Evolutionary conservation across 163 green algal species (phyloP), one percentile per base, ranked within the genome.

Genomic region (Scenedesmus sp.): DNA sequence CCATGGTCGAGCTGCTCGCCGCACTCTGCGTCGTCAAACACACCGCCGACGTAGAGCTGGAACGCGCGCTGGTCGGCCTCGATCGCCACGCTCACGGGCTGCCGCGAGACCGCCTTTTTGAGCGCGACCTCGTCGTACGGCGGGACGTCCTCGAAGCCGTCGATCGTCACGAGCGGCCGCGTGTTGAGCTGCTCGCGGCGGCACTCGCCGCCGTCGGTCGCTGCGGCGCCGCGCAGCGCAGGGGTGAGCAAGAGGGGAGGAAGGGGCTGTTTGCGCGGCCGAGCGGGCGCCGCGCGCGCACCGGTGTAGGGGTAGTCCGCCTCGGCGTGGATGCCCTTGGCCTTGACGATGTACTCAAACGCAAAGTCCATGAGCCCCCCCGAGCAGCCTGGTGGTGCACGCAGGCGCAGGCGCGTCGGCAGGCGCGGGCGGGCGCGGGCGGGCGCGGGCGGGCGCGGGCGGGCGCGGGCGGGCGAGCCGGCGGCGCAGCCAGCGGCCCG

Each of bases 41-140:
- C 89, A 60, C 94, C 94, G 33, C 91, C 93, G 17, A 74, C 77
- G 85, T 98, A 98, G 63, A 98, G 89, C 90, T 98, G 95, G 89
- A 98, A 98, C 1, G 87, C 63, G n/a, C 90, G 87, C 83, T 97
- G 85, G 86, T 97, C 91, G 10, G 95, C 94, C 85, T 98, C 89
- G 70, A 96, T 96, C 47, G 93, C 94, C 15, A 97, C 91, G 60
- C 66, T 80, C 20, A 97, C 87, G 17, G 92, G 92, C 86, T 97
- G 92, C 64, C 83, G 69, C 20, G 33, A 76, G 1, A 75, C 84
- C 0, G 84, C 84, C 64, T 86, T 80, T 48, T 84, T 85, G 33
- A 88, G 66, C 6, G 84, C 74, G 2, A 71, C 47, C 75, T 88
- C 79, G 58, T 86, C 63, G 26, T 83, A 84, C n/a, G 70, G 81